Base-by-base conservation (phyloP, 495 filamentous ascomycete genomes). In the Neurospora sp. region DNA sequence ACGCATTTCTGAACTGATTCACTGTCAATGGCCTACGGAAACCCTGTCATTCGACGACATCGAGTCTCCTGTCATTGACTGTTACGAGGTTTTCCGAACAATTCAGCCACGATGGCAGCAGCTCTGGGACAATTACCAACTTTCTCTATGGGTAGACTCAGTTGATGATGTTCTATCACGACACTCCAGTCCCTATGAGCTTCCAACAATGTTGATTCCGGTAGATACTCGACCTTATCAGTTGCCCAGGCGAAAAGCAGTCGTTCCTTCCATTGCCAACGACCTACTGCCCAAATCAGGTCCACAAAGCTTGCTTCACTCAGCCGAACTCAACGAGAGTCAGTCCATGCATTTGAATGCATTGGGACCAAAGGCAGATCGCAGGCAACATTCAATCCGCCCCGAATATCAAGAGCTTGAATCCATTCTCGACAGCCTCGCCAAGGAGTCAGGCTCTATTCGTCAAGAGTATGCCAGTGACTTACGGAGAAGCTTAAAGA, bases 401-500 rank as follows among this genome's bases (percentile, higher is more conserved):
- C 54, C 54, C 18, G 54, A 66, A 66, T 35, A 66, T 35, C 54
- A 37, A 18, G 54, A 66, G 27, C 54, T 66, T 35, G 54, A 66
- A 4, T 66, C 12, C 12, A 66, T 66, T 37, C 54, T 66, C 0
- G 54, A 3, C 7, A 35, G 54, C 27, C 54, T 66, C 14, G 23
- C 14, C 14, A 66, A 66, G 0, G 27, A 66, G 3, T 16, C 54
- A 37, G 54, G 54, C 5, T 66, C 14, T 35, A 66, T 66, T 66
- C 54, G 54, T 35, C 27, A 66, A 66, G 54, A 66, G 2, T 78
- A 78, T 72, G 69, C 76, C 2, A 44, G 20, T 16, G 75, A 75
- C 20, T 69, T 80, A 4, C 66, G 74, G 38, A 9, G 35, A 48
- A 44, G 81, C 79, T 3, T 78, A 79, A 23, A 76, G 76, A 48